A percentile compares a stretch with the other conserved stretches of the same genome.
These are phyloP conservation scores for Aspergillus ochraceoroseus DNA, from an alignment of 2,329 filamentous ascomycete genomes.

Conservation along the genomic window DNA sequence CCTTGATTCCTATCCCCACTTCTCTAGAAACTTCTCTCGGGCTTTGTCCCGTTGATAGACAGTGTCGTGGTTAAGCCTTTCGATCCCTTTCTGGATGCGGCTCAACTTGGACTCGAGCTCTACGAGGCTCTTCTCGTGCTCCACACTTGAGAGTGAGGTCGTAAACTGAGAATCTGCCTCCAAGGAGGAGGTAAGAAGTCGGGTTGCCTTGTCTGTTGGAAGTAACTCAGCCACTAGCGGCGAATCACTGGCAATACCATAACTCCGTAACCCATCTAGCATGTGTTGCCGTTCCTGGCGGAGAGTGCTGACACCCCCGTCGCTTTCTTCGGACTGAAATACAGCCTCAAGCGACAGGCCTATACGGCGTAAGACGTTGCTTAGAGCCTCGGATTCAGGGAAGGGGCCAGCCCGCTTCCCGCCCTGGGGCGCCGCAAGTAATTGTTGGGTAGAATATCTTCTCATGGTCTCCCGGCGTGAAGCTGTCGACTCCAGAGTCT, in stretches of 20 bases:
- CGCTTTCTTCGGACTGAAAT: slow-evolving; percentile 21
- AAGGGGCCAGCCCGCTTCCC: slow-evolving; percentile 13
- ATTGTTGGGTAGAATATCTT: slow-evolving; percentile 26
- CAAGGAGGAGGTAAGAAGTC: slow-evolving; percentile 31
- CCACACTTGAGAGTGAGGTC: slow-evolving; percentile 27
- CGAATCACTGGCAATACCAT: slow-evolving; percentile 29
- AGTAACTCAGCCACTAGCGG: slow-evolving; percentile 30
- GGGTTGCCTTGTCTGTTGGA: slow-evolving; percentile 31
- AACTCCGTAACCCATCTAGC: slow-evolving; percentile 26
- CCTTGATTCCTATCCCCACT: slow-evolving; percentile 24
- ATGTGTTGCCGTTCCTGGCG: slow-evolving; percentile 31
- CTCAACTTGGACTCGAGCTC: slow-evolving; percentile 31
- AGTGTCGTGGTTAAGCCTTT: slow-evolving; percentile 33
- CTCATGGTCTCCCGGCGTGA: slow-evolving; percentile 28
- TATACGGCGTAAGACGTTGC: slow-evolving; percentile 33
- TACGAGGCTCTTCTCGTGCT: slow-evolving; percentile 26
- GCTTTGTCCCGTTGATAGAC: slow-evolving; percentile 31
- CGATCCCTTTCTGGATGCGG: slow-evolving; percentile 31
- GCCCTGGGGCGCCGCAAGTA: slow-evolving; percentile 16
- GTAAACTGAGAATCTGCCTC: slow-evolving; percentile 29
- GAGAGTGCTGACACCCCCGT: slow-evolving; percentile 21
- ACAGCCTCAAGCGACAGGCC: slow-evolving; percentile 30
- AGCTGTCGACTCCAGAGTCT: slow-evolving; percentile 20
- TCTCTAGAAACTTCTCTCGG: slow-evolving; percentile 32
- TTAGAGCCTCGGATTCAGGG: slow-evolving; percentile 26